phyloP scores from a whole-genome alignment of 192 early-diverging fungal species.

The Martensiomyces pterosporus region DNA sequence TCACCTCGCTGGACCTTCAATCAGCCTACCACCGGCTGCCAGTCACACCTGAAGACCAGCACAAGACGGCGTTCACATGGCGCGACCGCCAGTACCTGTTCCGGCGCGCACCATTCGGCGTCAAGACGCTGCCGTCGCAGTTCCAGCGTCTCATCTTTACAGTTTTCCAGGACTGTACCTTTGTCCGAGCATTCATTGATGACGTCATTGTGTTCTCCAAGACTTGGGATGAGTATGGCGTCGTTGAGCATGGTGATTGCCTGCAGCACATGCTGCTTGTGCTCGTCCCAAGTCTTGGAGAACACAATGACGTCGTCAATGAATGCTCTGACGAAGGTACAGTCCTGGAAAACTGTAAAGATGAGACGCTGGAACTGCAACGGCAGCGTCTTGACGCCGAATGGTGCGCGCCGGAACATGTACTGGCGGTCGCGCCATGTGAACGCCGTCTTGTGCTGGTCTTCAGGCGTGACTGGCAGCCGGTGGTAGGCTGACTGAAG shows the following conservation, averaged over 20 bases:
- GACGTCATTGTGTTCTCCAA: constrained; percentile 2
- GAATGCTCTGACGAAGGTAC: neutral
- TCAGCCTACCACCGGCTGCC: constrained; percentile 1
- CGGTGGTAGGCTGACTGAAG: neutral
- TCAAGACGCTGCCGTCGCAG: constrained; percentile 6
- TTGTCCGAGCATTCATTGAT: neutral
- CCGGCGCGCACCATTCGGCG: constrained; percentile 8
- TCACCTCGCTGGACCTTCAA: neutral
- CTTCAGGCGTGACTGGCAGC: neutral
- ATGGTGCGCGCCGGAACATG: constrained; percentile 8
- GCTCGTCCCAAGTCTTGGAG: neutral
- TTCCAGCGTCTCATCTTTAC: constrained; percentile 2
- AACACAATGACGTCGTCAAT: constrained; percentile 3
- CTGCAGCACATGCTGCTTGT: neutral
- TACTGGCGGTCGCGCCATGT: constrained; percentile 9
- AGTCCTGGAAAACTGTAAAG: neutral
- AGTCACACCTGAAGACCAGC: constrained; percentile 2
- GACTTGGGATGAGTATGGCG: neutral
- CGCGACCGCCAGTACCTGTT: constrained; percentile 6
- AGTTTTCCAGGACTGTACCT: neutral
- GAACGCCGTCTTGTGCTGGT: constrained; percentile 16
- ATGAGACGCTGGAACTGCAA: constrained; percentile 3
- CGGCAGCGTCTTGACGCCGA: constrained; percentile 9
- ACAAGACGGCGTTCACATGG: constrained; percentile 19
- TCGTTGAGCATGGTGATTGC: no score